Conservation (phyloP, 345 rosid genomes). For the Chamaenerion angustifolium region DNA sequence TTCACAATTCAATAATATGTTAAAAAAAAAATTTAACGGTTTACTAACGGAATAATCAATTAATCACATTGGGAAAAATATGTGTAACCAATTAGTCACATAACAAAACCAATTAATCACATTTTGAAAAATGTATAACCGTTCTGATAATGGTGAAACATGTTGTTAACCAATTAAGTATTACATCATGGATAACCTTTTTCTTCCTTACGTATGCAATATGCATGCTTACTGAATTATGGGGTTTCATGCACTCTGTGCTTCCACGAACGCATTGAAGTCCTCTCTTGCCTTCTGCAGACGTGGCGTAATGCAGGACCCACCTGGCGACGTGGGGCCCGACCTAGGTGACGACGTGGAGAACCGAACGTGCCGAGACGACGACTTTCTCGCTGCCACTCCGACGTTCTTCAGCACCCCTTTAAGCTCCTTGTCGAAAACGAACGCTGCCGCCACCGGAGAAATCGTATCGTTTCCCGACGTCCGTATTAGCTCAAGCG, state of each 20-base stretch:
- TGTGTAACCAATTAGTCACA: too few relatives aligned
- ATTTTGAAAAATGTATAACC: too few relatives aligned
- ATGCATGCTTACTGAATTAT: too few relatives aligned
- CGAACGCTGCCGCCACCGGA: slow-evolving; percentile 63
- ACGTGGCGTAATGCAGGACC: slow-evolving; percentile 48
- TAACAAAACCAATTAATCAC: too few relatives aligned
- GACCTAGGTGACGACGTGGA: slow-evolving; percentile 43
- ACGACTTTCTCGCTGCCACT: slow-evolving; percentile 9
- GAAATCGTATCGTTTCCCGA: slow-evolving; percentile 37
- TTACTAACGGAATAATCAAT: too few relatives aligned
- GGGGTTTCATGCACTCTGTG: slow-evolving; percentile 35
- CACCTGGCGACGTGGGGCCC: slow-evolving; percentile 31
- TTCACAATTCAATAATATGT: too few relatives aligned
- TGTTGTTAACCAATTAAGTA: too few relatives aligned
- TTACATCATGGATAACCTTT: too few relatives aligned
- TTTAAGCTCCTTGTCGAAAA: slow-evolving; percentile 52
- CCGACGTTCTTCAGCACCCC: slow-evolving; percentile 40
- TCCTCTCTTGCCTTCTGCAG: slow-evolving; percentile 28
- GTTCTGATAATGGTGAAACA: too few relatives aligned
- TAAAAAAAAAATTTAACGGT: too few relatives aligned
- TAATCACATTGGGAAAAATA: too few relatives aligned
- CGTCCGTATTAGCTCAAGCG: slow-evolving; percentile 41
- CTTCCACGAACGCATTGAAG: slow-evolving; percentile 50
- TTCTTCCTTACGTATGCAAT: too few relatives aligned
- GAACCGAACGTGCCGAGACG: slow-evolving; percentile 54